Evolutionary conservation across 257 asterid species (phyloP).

Genomic region (Orobanche coerulescens): DNA sequence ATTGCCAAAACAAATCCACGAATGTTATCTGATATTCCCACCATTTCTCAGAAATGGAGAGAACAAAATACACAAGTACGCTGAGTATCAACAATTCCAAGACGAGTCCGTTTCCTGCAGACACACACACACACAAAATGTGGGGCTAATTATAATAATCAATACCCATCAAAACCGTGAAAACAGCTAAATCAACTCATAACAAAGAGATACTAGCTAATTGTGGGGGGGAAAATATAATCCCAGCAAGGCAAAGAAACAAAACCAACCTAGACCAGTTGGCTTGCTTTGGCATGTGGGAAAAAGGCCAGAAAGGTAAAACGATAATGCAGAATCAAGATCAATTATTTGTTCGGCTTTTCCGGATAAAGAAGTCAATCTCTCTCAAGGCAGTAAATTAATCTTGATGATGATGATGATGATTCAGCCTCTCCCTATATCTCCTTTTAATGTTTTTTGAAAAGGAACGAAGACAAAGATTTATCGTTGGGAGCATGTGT

Average conservation of each 20-base stretch:
- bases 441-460: background rate
- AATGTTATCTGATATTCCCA: slow-evolving; percentile 37
- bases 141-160: no score
- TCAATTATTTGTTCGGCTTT: slow-evolving; percentile 1
- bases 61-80: background rate
- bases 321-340: slow-evolving; percentile 14
- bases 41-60: slow-evolving; percentile 34
- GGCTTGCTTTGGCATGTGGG: slow-evolving; percentile 2
- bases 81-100: background rate
- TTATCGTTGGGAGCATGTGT: background rate
- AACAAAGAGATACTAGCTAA: background rate
- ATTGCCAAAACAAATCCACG: slow-evolving; percentile 42
- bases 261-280: background rate
- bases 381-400: background rate
- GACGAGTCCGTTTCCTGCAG: slow-evolving; percentile 22
- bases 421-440: slow-evolving; percentile 11
- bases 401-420: slow-evolving; percentile 3
- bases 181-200: background rate
- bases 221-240: background rate
- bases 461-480: background rate
- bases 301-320: slow-evolving; percentile 3
- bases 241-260: background rate
- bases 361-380: slow-evolving; percentile 13
- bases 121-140: background rate
- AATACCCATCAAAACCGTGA: background rate